These are phyloP conservation scores for Aspergillus ellipticus DNA, from an alignment of 495 filamentous ascomycete genomes.

Conservation along the genomic window DNA sequence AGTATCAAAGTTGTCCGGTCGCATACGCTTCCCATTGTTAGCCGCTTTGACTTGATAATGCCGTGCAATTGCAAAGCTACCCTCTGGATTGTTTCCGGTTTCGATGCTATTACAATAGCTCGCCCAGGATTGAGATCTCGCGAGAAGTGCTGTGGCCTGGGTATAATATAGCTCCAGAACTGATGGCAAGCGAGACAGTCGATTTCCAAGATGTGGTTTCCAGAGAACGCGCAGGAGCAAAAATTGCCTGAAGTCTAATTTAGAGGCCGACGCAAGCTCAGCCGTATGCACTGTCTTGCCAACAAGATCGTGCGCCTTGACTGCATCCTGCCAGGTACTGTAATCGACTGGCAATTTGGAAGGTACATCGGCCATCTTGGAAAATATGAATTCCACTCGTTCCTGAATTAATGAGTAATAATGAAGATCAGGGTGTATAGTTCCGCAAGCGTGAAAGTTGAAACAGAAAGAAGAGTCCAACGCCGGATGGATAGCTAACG, in stretches of 20 bases:
- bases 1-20: slow-evolving; percentile 4
- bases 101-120: neutral
- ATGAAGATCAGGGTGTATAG: too few relatives aligned
- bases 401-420: too few relatives aligned
- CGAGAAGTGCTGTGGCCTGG: neutral
- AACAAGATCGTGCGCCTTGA: too few relatives aligned
- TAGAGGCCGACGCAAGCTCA: slow-evolving; percentile 2
- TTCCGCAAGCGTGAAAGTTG: too few relatives aligned
- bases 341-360: too few relatives aligned
- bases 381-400: too few relatives aligned
- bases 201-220: too few relatives aligned
- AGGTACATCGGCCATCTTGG: too few relatives aligned
- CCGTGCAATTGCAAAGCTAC: slow-evolving; percentile 5
- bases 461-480: too few relatives aligned
- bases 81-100: neutral
- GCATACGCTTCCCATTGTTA: neutral
- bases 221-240: slow-evolving; percentile 7
- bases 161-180: neutral
- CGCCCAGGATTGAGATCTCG: neutral
- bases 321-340: too few relatives aligned
- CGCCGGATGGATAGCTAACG: too few relatives aligned
- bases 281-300: slow-evolving; percentile 1
- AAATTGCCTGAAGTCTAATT: slow-evolving; percentile 4
- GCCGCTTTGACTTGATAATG: slow-evolving; percentile 7
- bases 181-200: too few relatives aligned